A percentile compares a stretch with the other conserved stretches of the same genome.
Evolutionary conservation across 2,329 filamentous ascomycete species (phyloP).

Genomic region (Penicillium sp.): DNA sequence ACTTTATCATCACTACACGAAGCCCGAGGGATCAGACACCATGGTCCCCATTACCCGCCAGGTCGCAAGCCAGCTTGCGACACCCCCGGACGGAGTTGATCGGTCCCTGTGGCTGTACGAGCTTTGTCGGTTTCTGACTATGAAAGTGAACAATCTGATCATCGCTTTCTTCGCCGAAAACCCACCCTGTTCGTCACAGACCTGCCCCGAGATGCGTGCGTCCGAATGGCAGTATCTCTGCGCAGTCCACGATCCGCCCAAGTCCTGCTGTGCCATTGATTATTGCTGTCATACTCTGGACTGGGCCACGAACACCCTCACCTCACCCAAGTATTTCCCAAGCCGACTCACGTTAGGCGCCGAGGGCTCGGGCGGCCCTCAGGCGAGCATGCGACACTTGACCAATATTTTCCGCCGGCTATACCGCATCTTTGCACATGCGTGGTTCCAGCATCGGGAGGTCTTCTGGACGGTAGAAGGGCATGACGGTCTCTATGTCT

Average conservation of each 20-base stretch:
- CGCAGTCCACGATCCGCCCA: constrained; percentile 92
- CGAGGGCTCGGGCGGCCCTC: constrained; percentile 37
- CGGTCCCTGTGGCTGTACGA: constrained; percentile 94
- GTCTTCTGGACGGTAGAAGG: constrained; percentile 94
- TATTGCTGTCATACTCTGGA: constrained; percentile 98
- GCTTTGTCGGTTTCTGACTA: constrained; percentile 89
- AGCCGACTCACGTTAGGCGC: constrained; percentile 64
- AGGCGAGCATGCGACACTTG: constrained; percentile 57
- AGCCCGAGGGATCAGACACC: constrained; percentile 51
- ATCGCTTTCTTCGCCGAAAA: constrained; percentile 87
- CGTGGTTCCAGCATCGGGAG: constrained; percentile 94
- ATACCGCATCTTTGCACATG: constrained; percentile 95
- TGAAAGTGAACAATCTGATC: constrained; percentile 88
- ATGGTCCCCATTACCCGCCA: constrained; percentile 68
- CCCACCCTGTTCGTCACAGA: constrained; percentile 79
- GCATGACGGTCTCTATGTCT: constrained; percentile 84
- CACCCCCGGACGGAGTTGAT: constrained; percentile 74
- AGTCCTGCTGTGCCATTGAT: constrained; percentile 95
- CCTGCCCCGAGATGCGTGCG: constrained; percentile 96
- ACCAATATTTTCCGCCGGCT: constrained; percentile 92
- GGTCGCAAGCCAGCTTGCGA: constrained; percentile 68
- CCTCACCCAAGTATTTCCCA: constrained; percentile 90
- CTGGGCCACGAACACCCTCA: constrained; percentile 92
- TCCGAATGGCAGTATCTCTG: constrained; percentile 99
- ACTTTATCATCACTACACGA: constrained; percentile 75